Base-by-base conservation (phyloP, 2,329 filamentous ascomycete genomes). In the Aspergillaceae sp. region DNA sequence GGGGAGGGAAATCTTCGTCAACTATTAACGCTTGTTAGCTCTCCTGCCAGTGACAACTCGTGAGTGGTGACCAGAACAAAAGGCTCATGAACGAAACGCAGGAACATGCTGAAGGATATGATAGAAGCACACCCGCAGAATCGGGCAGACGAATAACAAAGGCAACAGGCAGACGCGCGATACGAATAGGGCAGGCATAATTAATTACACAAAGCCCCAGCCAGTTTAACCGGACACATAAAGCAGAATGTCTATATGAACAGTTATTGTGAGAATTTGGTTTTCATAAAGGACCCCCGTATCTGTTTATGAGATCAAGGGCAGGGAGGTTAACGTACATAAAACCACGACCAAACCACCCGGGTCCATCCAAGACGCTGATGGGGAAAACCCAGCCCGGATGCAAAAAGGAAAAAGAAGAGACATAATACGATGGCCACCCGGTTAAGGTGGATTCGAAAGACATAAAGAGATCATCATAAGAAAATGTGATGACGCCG, bases 241-340 rank as follows among this genome's bases (percentile, higher is more conserved):
- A 51, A 57, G 56, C 51, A 55, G 46, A 49, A 52, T 52, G 58
- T 70, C 65, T 69, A 69, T 65, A 65, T 59, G 62, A 62, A 66
- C 62, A 63, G 60, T 63, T 59, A 58, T 60, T 63, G 68, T 70
- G 67, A 70, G 68, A 69, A 67, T 60, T 65, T 69, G 59, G 58
- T 69, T 69, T 71, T 64, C 59, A 61, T 67, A 70, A 69, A 52
- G 58, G 57, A 55, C 60, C 65, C 64, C 58, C 58, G 59, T 67
- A 62, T 59, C 57, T 55, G 58, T 58, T 56, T 56, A 61, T 62
- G 55, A 66, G 64, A 61, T 59, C 58, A 48, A 67, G 66, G 66
- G 58, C 61, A 69, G 68, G 70, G 69, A 71, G 66, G 67, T 72
- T 73, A 73, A 73, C 70, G 65, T 73, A 73, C 70, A 73, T 71